Base-by-base conservation (phyloP, 2,329 filamentous ascomycete genomes). In the Coniochaeta sp. region DNA sequence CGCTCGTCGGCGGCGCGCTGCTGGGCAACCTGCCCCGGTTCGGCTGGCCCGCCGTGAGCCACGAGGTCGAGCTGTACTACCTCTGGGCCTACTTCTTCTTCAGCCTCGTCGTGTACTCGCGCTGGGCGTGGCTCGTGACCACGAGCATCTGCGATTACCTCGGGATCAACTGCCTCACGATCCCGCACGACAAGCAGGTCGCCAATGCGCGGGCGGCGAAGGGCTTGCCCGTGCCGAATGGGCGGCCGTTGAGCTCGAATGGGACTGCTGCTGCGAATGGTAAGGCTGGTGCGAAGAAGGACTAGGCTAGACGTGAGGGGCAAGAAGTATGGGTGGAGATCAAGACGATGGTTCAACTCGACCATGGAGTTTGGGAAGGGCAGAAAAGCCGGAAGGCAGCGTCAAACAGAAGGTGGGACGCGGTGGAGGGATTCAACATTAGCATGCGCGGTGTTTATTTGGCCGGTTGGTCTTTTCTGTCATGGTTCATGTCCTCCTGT, bases 151-250 rank as follows among this genome's bases (percentile, higher is more conserved):
- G 94, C 72, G 79, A 85, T 51, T 97, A 88, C 70, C 74, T 99
- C 22, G 91, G 89, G 56, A 99, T 99, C 75, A 94, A 92, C 64
- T 96, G 92, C 63, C 73, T 99, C 58, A 97, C 91, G 1, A 96
- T 99, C 55, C 82, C 82, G 10, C 66, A 69, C 56, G 76, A 79
- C 57, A 85, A 85, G 71, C 79, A 80, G 65, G 60, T 72, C 47
- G 78, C 77, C 60, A 82, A 81, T 62, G 68, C 71, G 53, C 55
- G 53, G 50, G 57, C 51, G 18, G 51, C 55, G 14, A 42, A 26
- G 48, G 49, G 24, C 52, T 49, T 3, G 50, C 53, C 18, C n/a
- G n/a, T n/a, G n/a, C n/a, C n/a, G n/a, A 49, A 49, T 13, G 28
- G 32, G 2, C 42, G 30, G 12, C n/a, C n/a, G 33, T 38, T 4